These are phyloP conservation scores for Fusarium concolor DNA, from an alignment of 2,329 filamentous ascomycete species.

Conservation along the genomic window DNA sequence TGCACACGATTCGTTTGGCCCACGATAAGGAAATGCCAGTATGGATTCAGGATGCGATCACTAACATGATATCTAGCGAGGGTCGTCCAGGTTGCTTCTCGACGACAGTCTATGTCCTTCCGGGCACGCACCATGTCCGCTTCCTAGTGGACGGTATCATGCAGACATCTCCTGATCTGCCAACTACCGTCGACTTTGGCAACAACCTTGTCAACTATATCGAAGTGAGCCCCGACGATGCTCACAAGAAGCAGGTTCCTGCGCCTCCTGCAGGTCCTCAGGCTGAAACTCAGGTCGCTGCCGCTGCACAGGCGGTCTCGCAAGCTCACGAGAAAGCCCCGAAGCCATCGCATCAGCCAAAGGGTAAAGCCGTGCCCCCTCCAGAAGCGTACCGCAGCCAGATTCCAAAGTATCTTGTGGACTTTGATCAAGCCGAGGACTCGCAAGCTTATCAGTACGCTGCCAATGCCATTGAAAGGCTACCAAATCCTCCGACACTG, in stretches of 20 bases:
- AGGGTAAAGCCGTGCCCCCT: slow-evolving; percentile 67
- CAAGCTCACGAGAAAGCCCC: slow-evolving; percentile 16
- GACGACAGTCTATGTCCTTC: slow-evolving; percentile 83
- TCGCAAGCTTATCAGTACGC: slow-evolving; percentile 79
- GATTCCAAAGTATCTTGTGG: slow-evolving; percentile 86
- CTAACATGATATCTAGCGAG: slow-evolving; percentile 55
- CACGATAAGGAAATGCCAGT: slow-evolving; percentile 1
- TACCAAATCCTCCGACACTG: slow-evolving; percentile 85
- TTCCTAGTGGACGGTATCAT: slow-evolving; percentile 96
- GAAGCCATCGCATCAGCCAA: slow-evolving; percentile 51
- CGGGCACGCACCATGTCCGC: slow-evolving; percentile 95
- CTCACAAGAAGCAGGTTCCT: slow-evolving; percentile 51
- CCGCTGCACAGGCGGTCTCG: slow-evolving; percentile 14
- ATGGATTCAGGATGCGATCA: slow-evolving; percentile 7
- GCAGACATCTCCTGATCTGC: slow-evolving; percentile 86
- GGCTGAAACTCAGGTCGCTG: slow-evolving; percentile 32
- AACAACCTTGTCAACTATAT: slow-evolving; percentile 99
- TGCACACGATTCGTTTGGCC: slow-evolving; percentile 23
- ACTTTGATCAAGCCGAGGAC: slow-evolving; percentile 88
- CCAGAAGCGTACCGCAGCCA: slow-evolving; percentile 74
- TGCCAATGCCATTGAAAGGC: slow-evolving; percentile 77
- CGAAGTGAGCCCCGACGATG: slow-evolving; percentile 85
- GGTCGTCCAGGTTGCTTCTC: slow-evolving; percentile 74
- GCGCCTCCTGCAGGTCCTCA: slow-evolving; percentile 50
- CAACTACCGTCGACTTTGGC: slow-evolving; percentile 96